Conservation (phyloP, 306 rosid genomes). For the Crataegus laevigata region DNA sequence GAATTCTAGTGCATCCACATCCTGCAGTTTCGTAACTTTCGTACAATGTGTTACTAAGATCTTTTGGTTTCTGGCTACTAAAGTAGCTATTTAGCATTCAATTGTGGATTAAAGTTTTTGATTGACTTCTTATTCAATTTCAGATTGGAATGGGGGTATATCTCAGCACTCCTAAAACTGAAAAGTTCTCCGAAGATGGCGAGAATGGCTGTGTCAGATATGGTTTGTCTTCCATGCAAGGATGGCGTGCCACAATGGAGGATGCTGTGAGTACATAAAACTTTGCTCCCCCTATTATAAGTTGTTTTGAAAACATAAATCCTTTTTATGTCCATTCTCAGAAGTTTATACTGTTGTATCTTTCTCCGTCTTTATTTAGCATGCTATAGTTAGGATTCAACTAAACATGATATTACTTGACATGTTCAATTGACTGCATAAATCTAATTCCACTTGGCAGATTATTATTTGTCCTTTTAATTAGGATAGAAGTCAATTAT, state of each 20-base stretch:
- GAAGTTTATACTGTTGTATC: background rate
- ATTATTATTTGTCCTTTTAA: background rate
- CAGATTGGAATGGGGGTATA: slow-evolving; percentile 69
- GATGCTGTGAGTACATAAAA: slow-evolving; percentile 77
- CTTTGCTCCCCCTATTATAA: slow-evolving; percentile 4
- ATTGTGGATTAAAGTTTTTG: background rate
- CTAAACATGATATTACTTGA: background rate
- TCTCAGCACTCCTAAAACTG: slow-evolving; percentile 93
- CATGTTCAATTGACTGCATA: background rate
- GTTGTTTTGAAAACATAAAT: background rate
- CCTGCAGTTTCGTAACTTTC: background rate
- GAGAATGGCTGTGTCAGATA: slow-evolving; percentile 55
- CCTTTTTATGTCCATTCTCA: background rate
- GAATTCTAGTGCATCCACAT: background rate
- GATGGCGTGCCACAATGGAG: slow-evolving; percentile 99
- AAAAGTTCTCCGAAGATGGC: slow-evolving; percentile 86
- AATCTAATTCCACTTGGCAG: background rate
- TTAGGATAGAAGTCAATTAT: background rate
- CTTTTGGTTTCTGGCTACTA: background rate
- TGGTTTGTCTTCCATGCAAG: slow-evolving; percentile 98
- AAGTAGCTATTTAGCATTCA: background rate
- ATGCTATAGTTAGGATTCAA: background rate
- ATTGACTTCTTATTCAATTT: slow-evolving; percentile 14
- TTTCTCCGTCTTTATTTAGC: background rate
- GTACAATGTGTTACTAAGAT: background rate